Conservation (phyloP, 371 early-diverging fungal species). For the Rhizopus arrhizus region DNA sequence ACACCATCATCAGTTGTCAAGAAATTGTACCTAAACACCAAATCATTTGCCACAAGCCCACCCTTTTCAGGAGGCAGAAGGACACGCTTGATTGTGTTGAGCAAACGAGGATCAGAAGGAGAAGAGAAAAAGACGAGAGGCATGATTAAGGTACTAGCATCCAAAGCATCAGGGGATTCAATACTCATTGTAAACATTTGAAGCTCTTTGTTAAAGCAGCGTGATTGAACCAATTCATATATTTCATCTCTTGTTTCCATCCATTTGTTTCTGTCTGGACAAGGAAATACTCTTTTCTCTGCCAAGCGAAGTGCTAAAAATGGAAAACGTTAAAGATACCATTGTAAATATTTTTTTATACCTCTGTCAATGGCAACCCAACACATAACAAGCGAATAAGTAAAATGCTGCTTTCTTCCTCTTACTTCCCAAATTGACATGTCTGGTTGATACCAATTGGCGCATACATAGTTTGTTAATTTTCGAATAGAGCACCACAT, state of each 20-base stretch:
- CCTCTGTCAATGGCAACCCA: slow-evolving; percentile 90
- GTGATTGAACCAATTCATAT: slow-evolving; percentile 71
- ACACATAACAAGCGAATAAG: slow-evolving; percentile 80
- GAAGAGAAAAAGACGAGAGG: slow-evolving; percentile 78
- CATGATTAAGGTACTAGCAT: slow-evolving; percentile 79
- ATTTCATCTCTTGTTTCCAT: slow-evolving; percentile 64
- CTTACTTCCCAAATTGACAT: slow-evolving; percentile 88
- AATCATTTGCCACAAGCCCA: slow-evolving; percentile 75
- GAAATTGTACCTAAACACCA: slow-evolving; percentile 76
- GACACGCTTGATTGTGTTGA: slow-evolving; percentile 69
- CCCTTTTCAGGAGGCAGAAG: slow-evolving; percentile 74
- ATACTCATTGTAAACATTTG: slow-evolving; percentile 70
- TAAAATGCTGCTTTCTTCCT: slow-evolving; percentile 66
- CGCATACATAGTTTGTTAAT: slow-evolving; percentile 74
- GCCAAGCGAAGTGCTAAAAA: slow-evolving; percentile 57
- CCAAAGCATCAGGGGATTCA: slow-evolving; percentile 65
- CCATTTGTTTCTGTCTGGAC: slow-evolving; percentile 66
- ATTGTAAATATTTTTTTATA: slow-evolving; percentile 3
- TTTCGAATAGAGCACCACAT: slow-evolving; percentile 71
- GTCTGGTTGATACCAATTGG: slow-evolving; percentile 66
- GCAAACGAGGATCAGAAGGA: slow-evolving; percentile 75
- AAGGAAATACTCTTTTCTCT: slow-evolving; percentile 80
- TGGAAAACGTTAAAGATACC: too few relatives aligned
- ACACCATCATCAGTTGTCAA: slow-evolving; percentile 62
- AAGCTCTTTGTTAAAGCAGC: slow-evolving; percentile 64